Evolutionary conservation across 2,329 filamentous ascomycete genomes (phyloP).

Genomic region (Coniochaeta prunicola): DNA sequence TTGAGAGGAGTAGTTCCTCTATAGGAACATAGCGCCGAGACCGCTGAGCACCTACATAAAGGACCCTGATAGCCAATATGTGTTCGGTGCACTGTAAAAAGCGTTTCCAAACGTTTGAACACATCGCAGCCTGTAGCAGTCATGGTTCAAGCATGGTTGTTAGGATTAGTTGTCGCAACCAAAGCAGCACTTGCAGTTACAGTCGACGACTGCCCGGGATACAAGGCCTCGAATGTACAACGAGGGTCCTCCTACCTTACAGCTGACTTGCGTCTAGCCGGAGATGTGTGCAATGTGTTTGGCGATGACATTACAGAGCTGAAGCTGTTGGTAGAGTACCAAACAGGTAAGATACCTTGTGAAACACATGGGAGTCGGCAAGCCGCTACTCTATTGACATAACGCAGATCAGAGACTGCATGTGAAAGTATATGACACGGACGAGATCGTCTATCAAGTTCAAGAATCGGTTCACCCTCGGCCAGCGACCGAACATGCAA

Average conservation of each 20-base stretch:
- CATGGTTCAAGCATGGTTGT: not conserved
- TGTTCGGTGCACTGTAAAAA: not conserved
- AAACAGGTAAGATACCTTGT: conserved; percentile 15
- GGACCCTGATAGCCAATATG: not conserved
- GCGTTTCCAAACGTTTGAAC: not conserved
- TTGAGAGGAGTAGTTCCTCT: not conserved
- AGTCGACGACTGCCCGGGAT: conserved; percentile 49
- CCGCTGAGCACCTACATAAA: not conserved
- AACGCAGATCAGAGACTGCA: conserved; percentile 57
- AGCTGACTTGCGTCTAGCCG: conserved; percentile 62
- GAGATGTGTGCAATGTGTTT: conserved; percentile 64
- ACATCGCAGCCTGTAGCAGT: not conserved
- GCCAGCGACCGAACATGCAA: conserved; percentile 31
- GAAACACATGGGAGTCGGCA: not conserved
- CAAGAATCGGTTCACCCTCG: conserved; percentile 62
- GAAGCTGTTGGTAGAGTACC: conserved; percentile 22
- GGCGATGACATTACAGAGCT: conserved; percentile 59
- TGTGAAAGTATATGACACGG: conserved; percentile 65
- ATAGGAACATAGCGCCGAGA: not conserved
- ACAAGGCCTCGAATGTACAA: conserved; percentile 54
- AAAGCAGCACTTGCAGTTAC: not conserved
- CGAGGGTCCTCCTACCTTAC: conserved; percentile 48
- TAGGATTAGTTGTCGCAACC: not conserved
- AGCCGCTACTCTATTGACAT: not conserved
- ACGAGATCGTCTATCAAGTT: conserved; percentile 66